Percentiles rank a stretch among this genome's conserved stretches.
These are phyloP conservation scores for Spirogloea muscicola DNA, from an alignment of 139 green algal genomes.

Conservation along the genomic window DNA sequence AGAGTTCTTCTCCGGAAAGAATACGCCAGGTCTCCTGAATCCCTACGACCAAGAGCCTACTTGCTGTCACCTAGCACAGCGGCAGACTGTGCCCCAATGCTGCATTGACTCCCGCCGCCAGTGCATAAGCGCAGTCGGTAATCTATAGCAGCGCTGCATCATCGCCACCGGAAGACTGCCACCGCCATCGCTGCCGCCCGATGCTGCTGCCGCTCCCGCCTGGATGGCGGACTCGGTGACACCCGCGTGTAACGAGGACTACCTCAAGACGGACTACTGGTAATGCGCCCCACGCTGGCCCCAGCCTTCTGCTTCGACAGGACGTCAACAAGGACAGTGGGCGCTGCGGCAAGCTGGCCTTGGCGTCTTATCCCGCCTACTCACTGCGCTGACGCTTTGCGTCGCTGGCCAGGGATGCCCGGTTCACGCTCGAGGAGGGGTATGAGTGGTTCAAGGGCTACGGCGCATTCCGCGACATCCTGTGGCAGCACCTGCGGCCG, in stretches of 20 bases:
- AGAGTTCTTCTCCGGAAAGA: too few species aligned
- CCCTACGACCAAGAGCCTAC: too few species aligned
- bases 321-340: not conserved
- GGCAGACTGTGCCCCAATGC: too few species aligned
- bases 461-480: conserved; percentile 42
- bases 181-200: too few species aligned
- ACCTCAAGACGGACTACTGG: conserved; percentile 20
- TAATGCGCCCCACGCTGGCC: not conserved
- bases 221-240: too few species aligned
- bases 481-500: conserved; percentile 42
- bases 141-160: too few species aligned
- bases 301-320: not conserved
- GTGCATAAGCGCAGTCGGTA: too few species aligned
- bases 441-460: conserved; percentile 59
- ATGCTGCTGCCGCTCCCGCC: too few species aligned
- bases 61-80: too few species aligned
- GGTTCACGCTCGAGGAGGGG: conserved; percentile 49
- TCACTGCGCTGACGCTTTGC: not conserved
- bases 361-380: not conserved
- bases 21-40: too few species aligned
- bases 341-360: not conserved
- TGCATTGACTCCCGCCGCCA: too few species aligned
- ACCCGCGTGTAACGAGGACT: conserved; percentile 14
- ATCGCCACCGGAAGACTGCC: too few species aligned
- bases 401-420: conserved; percentile 48